Conservation (phyloP, 345 rosid genomes). For the Camelina laxa region DNA sequence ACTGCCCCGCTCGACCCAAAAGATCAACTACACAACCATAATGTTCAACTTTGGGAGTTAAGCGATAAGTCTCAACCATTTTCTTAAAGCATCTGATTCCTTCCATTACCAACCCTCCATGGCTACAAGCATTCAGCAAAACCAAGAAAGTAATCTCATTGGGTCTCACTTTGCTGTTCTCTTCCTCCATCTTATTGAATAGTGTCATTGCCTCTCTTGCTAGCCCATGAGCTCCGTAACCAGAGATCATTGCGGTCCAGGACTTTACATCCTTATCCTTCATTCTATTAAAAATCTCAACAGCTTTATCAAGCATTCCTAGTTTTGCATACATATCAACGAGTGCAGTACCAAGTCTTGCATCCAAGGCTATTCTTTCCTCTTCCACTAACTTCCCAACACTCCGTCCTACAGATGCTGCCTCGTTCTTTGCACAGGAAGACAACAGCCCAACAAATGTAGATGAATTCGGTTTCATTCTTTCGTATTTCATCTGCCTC, state of each 20-base stretch:
- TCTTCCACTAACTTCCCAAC: constrained; percentile 48
- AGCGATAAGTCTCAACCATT: constrained; percentile 56
- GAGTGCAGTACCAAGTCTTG: constrained; percentile 61
- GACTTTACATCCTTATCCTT: constrained; percentile 61
- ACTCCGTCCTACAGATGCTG: constrained; percentile 45
- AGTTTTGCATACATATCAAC: constrained; percentile 70
- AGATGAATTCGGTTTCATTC: constrained; percentile 55
- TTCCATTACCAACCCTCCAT: constrained; percentile 61
- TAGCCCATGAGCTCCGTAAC: constrained; percentile 62
- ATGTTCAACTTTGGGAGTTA: constrained; percentile 62
- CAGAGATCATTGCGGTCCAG: constrained; percentile 68
- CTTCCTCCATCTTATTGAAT: constrained; percentile 59
- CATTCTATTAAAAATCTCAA: constrained; percentile 52
- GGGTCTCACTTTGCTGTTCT: constrained; percentile 48
- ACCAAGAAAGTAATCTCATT: constrained; percentile 70
- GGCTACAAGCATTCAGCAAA: constrained; percentile 69
- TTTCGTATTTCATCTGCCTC: constrained; percentile 54
- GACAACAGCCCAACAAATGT: constrained; percentile 62
- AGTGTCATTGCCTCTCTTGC: constrained; percentile 54
- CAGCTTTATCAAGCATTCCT: constrained; percentile 58
- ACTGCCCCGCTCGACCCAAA: constrained; percentile 67
- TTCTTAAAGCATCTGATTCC: constrained; percentile 55
- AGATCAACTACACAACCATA: constrained; percentile 72
- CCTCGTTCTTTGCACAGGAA: constrained; percentile 56
- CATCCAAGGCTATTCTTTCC: constrained; percentile 55